Evolutionary conservation across 805 yeast genomes (phyloP).

Genomic region (Myxozyma geophila): DNA sequence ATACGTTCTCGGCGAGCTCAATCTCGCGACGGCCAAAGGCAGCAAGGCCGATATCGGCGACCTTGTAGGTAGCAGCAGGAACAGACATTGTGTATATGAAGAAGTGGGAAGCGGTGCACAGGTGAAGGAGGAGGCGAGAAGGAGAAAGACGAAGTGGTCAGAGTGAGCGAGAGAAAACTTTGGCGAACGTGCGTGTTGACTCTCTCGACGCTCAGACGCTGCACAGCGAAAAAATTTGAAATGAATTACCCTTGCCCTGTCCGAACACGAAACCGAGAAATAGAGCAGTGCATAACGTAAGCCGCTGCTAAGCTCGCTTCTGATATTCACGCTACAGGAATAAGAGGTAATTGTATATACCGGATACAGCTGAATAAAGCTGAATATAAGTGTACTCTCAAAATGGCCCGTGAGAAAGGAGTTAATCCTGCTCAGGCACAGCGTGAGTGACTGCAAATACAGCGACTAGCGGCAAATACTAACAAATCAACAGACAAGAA

Average conservation of each 20-base stretch:
- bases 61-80: conserved; percentile 62
- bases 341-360: too few relatives aligned
- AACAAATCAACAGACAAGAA: conserved; percentile 24
- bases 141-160: background rate
- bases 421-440: conserved; percentile 38
- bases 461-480: background rate
- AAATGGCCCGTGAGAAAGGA: conserved; percentile 29
- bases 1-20: conserved; percentile 97
- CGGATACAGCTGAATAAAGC: background rate
- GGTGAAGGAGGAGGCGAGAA: background rate
- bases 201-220: background rate
- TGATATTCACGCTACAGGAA: background rate
- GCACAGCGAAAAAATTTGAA: background rate
- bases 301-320: background rate
- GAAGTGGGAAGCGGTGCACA: conserved; percentile 2
- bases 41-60: conserved; percentile 96
- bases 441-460: conserved; percentile 23
- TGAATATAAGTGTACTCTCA: background rate
- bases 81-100: conserved; percentile 22
- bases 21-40: conserved; percentile 99
- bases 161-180: conserved; percentile 3
- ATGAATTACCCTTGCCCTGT: background rate
- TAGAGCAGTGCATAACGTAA: background rate
- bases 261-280: conserved; percentile 23
- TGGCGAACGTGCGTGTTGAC: background rate